These are phyloP conservation scores for Staphylotrichum tortipilum DNA, from an alignment of 495 filamentous ascomycete genomes.

Conservation along the genomic window DNA sequence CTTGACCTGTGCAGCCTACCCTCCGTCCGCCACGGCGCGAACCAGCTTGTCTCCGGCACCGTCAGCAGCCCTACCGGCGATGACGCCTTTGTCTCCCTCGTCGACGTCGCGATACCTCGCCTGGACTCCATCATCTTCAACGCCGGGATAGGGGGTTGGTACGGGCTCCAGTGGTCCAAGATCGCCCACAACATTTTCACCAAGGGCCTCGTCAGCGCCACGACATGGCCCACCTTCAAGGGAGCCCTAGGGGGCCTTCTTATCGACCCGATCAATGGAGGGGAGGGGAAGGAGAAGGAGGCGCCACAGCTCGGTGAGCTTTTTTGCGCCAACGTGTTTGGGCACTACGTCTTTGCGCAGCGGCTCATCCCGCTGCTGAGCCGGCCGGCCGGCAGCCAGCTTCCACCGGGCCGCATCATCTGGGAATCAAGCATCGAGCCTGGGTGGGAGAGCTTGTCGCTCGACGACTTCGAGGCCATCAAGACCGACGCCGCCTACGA, in stretches of 20 bases:
- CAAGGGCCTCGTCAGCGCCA: constrained; percentile 55
- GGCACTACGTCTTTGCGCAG: constrained; percentile 86
- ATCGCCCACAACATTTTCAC: constrained; percentile 50
- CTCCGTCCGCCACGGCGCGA: constrained; percentile 39
- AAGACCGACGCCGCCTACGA: constrained; percentile 61
- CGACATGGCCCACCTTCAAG: constrained; percentile 78
- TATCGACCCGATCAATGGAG: constrained; percentile 28
- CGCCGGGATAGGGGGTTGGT: constrained; percentile 83
- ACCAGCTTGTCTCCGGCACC: constrained; percentile 41
- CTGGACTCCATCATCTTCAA: constrained; percentile 79
- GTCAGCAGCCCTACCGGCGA: constrained; percentile 34
- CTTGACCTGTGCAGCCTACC: constrained; percentile 48
- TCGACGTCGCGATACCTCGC: constrained; percentile 49
- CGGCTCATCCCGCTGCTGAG: constrained; percentile 65
- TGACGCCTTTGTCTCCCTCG: constrained; percentile 30
- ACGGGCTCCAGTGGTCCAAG: constrained; percentile 61
- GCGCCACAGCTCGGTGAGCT: constrained; percentile 52
- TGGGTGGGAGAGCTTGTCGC: constrained; percentile 42
- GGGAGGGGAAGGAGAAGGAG: neutral
- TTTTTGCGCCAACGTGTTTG: constrained; percentile 88
- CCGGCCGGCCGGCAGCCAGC: constrained; percentile 27
- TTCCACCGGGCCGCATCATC: constrained; percentile 53
- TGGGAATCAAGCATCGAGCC: constrained; percentile 81
- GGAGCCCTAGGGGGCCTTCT: constrained; percentile 49
- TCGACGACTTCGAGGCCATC: constrained; percentile 70